These are phyloP conservation scores for Abrus pulchellus DNA, from an alignment of 306 rosid genomes.

Conservation along the genomic window DNA sequence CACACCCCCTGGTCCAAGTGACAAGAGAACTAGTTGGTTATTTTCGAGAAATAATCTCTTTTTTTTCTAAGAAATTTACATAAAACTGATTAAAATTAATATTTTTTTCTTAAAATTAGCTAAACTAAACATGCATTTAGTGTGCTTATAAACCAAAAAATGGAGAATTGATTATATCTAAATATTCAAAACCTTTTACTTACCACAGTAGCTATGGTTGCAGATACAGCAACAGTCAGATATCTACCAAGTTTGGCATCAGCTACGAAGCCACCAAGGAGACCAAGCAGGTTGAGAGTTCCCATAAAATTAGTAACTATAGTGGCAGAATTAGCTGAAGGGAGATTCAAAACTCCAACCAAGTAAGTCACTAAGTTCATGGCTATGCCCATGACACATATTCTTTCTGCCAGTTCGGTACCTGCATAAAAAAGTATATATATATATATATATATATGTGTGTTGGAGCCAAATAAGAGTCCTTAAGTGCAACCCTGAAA, in stretches of 20 bases:
- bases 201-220: slow-evolving; percentile 72
- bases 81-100: no score
- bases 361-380: slow-evolving; percentile 95
- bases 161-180: slow-evolving; percentile 1
- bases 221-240: slow-evolving; percentile 69
- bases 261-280: slow-evolving; percentile 89
- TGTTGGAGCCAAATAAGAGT: slow-evolving; percentile 3
- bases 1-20: slow-evolving; percentile 67
- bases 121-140: not conserved
- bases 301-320: slow-evolving; percentile 91
- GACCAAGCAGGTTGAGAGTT: slow-evolving; percentile 90
- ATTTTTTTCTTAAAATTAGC: no score
- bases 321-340: slow-evolving; percentile 85
- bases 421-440: slow-evolving; percentile 65
- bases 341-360: slow-evolving; percentile 71
- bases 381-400: slow-evolving; percentile 85
- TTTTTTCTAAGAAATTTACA: no score
- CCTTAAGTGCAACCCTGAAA: slow-evolving; percentile 6
- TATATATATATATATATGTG: no score
- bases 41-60: no score
- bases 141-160: slow-evolving; percentile 18
- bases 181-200: slow-evolving; percentile 41
- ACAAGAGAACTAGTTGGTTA: slow-evolving; percentile 6
- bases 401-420: slow-evolving; percentile 89
- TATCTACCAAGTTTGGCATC: slow-evolving; percentile 91